Evolutionary conservation across 2,329 filamentous ascomycete genomes (phyloP).

Genomic region (Aspergillus pseudoglaucus): DNA sequence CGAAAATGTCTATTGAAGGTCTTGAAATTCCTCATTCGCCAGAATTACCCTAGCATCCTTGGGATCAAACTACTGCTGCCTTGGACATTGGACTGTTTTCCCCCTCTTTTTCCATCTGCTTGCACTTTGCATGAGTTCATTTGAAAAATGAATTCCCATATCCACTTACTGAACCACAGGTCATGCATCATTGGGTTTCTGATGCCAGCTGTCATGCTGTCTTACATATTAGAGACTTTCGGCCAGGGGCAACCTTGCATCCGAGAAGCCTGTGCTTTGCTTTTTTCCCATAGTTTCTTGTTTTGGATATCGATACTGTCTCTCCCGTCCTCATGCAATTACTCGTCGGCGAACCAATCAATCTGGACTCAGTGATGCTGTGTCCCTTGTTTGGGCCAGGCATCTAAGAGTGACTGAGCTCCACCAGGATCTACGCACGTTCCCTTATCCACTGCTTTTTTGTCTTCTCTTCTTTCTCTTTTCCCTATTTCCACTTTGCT

Average conservation of each 20-base stretch:
- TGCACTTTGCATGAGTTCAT: constrained; percentile 23
- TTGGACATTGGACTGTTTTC: constrained; percentile 21
- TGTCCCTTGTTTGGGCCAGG: not conserved
- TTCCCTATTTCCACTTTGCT: not conserved
- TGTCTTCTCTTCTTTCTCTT: not conserved
- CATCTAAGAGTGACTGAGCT: not conserved
- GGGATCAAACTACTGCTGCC: constrained; percentile 24
- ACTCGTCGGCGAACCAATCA: not conserved
- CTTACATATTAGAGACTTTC: constrained; percentile 21
- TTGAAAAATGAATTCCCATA: constrained; percentile 16
- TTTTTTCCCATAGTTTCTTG: not conserved
- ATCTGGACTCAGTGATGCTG: not conserved
- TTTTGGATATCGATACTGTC: not conserved
- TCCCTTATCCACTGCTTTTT: not conserved
- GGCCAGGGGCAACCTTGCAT: constrained; percentile 20
- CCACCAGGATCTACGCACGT: not conserved
- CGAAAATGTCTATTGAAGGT: constrained; percentile 22
- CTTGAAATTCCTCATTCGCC: constrained; percentile 33
- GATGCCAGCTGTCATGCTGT: constrained; percentile 31
- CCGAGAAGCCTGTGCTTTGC: constrained; percentile 9
- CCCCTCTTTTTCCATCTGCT: constrained; percentile 25
- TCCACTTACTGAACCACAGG: constrained; percentile 23
- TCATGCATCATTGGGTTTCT: constrained; percentile 26
- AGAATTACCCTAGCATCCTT: constrained; percentile 15
- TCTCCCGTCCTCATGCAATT: not conserved